Base-by-base conservation (phyloP, 805 yeast genomes). In the Saccharomycodes ludwigii region DNA sequence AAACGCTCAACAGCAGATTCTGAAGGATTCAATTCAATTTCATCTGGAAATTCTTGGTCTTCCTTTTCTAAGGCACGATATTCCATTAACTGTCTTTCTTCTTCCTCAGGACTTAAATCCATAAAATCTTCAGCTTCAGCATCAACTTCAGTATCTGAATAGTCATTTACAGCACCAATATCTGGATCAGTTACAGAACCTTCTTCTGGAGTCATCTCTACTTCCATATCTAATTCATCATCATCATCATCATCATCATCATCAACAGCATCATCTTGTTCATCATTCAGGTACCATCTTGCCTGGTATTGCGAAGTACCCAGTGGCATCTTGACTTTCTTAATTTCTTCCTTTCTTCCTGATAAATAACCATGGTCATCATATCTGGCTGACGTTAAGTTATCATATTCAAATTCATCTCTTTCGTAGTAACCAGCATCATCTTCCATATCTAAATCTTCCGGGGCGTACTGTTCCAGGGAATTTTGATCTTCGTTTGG, bases 1-100 rank as follows among this genome's bases (percentile, higher is more conserved):
- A 91, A 64, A 40, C 83, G 68, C 40, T 85, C 84, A 44, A 68
- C 69, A 7, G 82, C 97, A 4, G 79, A 67, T 41, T 71, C 86
- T 5, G 56, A 50, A 19, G 96, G 96, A 28, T 66, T 68, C 26
- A 91, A 59, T 53, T 91, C 97, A 34, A 88, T 59, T 58, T 91
- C 98, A 57, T 91, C 99, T 0, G 97, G 97, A 64, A 85, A 91
- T 46, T 86, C 95, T 21, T 73, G 66, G 51, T 84, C 96, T 34
- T 86, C 96, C 37, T 70, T 69, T 42, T 75, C 95, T 39, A 71
- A 55, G 24, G 64, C 65, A 43, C 91, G 71, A 59, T 66, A 85
- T 45, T 66, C 69, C 35, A 67, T 60, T 39, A 84, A 63, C 56
- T 86, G 95, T 44, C 73, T 68, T 37, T 73, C 74, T 52, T 83